Evolutionary conservation across 345 rosid species (phyloP), one percentile per base, ranked within the genome.

Genomic region (Gossypium australe): DNA sequence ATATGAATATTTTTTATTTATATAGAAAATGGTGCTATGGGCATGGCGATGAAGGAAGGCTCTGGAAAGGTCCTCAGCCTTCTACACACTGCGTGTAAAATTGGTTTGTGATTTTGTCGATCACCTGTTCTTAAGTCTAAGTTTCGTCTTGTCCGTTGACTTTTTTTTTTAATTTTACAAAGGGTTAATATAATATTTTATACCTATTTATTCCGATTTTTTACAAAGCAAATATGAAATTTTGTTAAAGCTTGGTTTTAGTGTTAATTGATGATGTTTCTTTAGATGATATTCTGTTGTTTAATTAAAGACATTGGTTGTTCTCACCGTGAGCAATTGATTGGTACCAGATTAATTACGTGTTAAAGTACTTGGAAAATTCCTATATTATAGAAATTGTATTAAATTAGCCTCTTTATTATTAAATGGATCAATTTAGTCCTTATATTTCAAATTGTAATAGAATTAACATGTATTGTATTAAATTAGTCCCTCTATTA

Each of bases 341-440:
- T 59, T 25, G 53, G 17, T 34, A 34, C 41, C 7, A 34, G 41
- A 34, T 34, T 4, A 4, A 4, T 4, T 29, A 29, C 38, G 4
- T 29, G 38, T 29, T 29, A 29, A 29, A 29, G 5, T 4, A 29
- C 38, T 34, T 34, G 0, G 1, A 34, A 34, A 34, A 5, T 5
- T 34, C 7, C 41, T 4, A 34, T 34, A 34, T 4, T 34, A 34
- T 34, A 34, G 7, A 5, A 34, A 34, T 0, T 34, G 7, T 0
- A 34, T 34, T 1, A 5, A 34, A 4, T 34, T 34, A 34, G 7
- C 0, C 0, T 0, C 0, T 34, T 0, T 34, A 34, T 34, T 34
- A 34, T 34, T 34, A 34, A 34, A 34, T 34, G 0, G 1, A 34
- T 34, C 0, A 4, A 34, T 34, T 0, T 34, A 34, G 1, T 34